Evolutionary conservation across 345 rosid genomes (phyloP), one percentile per base, ranked within the genome.

Genomic region (Tarenaya hassleriana): DNA sequence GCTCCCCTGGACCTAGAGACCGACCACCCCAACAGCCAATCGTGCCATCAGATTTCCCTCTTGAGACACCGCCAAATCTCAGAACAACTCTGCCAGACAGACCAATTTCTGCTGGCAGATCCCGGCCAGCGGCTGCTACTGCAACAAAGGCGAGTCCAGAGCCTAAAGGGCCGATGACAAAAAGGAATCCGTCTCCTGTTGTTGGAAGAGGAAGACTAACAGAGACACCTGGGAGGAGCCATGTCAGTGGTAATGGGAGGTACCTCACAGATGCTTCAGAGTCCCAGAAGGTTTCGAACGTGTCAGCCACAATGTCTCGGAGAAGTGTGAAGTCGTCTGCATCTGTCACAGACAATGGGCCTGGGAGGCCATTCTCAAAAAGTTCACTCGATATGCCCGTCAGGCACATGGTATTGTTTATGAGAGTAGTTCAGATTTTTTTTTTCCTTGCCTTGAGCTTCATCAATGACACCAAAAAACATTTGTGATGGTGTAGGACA

Each of bases 401-500:
- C 58, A 76, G 85, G 68, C 96, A 92, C 61, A 85, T 88, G 98
- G 98, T 92, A n/a, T n/a, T n/a, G n/a, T n/a, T n/a, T n/a, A n/a
- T n/a, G n/a, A n/a, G n/a, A n/a, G n/a, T n/a, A n/a, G n/a, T n/a
- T n/a, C n/a, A n/a, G n/a, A n/a, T n/a, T n/a, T n/a, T n/a, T n/a
- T n/a, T n/a, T n/a, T n/a, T n/a, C n/a, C n/a, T n/a, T n/a, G n/a
- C n/a, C n/a, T n/a, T n/a, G n/a, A n/a, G n/a, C n/a, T n/a, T n/a
- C n/a, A n/a, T n/a, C n/a, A n/a, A n/a, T n/a, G n/a, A n/a, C n/a
- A n/a, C n/a, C n/a, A n/a, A n/a, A 60, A 34, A 7, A 47, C 13
- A 34, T 34, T 41, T 34, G n/a, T 54, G 14, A 15, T 48, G 66
- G 18, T 77, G 67, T 38, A 92, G 98, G 98, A 92, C 55, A 78